A percentile compares a stretch with the other conserved stretches of the same genome.
Conservation (phyloP, 2,329 filamentous ascomycete species). For the Epicoccum sorghinum region DNA sequence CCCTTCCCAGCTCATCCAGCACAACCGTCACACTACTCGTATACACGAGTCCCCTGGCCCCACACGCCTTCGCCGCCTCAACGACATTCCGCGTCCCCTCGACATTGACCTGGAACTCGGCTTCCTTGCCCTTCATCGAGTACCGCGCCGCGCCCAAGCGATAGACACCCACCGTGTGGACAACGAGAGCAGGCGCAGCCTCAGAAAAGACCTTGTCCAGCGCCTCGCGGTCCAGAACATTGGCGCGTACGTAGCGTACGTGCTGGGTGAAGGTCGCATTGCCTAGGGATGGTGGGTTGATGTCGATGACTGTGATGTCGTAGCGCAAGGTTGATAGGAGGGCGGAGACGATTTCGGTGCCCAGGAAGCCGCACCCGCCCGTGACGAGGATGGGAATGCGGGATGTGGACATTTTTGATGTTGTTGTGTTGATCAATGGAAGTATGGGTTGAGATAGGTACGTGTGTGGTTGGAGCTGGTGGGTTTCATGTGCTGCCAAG, state of each 20-base stretch:
- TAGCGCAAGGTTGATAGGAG: constrained; percentile 47
- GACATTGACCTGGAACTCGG: constrained; percentile 84
- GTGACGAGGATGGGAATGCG: constrained; percentile 50
- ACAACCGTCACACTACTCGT: constrained; percentile 89
- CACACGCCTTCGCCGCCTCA: constrained; percentile 70
- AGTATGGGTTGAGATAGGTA: not conserved
- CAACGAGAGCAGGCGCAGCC: constrained; percentile 78
- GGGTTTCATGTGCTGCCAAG: constrained; percentile 12
- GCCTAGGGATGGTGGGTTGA: constrained; percentile 44
- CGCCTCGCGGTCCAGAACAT: constrained; percentile 46
- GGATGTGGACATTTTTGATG: constrained; percentile 27
- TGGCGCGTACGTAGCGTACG: constrained; percentile 46
- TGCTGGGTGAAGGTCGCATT: constrained; percentile 29
- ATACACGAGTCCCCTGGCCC: constrained; percentile 84
- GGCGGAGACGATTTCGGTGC: constrained; percentile 49
- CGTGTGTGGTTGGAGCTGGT: too few species aligned
- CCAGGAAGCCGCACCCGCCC: constrained; percentile 57
- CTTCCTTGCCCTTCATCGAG: constrained; percentile 45
- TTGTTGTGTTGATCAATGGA: not conserved
- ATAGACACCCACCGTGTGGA: constrained; percentile 77
- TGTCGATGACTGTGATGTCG: constrained; percentile 49
- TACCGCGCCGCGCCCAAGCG: constrained; percentile 50
- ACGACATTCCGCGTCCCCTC: constrained; percentile 82
- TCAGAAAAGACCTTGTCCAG: constrained; percentile 60
- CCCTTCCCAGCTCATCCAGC: constrained; percentile 74